Evolutionary conservation across 1,284 basidiomycete genomes (phyloP), one percentile per base, ranked within the genome.

Genomic region (Pterulicium gracile): DNA sequence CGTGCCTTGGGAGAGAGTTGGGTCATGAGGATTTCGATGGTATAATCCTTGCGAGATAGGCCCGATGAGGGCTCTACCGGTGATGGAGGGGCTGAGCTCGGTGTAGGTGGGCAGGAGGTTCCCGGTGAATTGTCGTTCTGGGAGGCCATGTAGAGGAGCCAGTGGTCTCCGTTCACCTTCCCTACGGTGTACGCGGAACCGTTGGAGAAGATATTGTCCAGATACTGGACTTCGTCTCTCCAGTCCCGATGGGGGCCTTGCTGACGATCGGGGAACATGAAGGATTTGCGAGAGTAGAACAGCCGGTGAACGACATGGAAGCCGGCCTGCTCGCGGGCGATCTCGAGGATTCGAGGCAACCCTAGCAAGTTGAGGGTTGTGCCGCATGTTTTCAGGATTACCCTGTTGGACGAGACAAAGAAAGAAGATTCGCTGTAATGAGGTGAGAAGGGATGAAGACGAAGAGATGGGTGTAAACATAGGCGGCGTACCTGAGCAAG

Each of bases 221-320:
- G 75, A 59, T 85, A 96, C 49, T 81, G 77, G 52, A 98, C 88
- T 68, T 99, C 96, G 50, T 89, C 77, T 54, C 81, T 79, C 96
- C 96, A 99, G 61, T 94, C 90, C 51, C 81, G 76, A 67, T 99
- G 96, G 21, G 95, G 95, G 2, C 93, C 94, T 36, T 74, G 72
- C 61, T 99, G 96, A 41, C 88, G 81, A 63, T 98, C 96, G 14
- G 96, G 96, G 65, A 98, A 98, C 88, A 98, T 98, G 78, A 98
- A 98, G 7, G 88, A 87, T 68, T 98, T 99, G 58, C 95, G 84
- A 43, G 92, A 96, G 71, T 98, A 99, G 72, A 98, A 99, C 65
- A 88, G 87, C 55, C 89, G 79, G 64, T 90, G 79, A 34, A 95
- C 88, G 23, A 73, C 71, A 24, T 70, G 70, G 55, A 95, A 71